Evolutionary conservation across 108 stramenopile genomes (phyloP).

Genomic region (Cyclotella cryptica): DNA sequence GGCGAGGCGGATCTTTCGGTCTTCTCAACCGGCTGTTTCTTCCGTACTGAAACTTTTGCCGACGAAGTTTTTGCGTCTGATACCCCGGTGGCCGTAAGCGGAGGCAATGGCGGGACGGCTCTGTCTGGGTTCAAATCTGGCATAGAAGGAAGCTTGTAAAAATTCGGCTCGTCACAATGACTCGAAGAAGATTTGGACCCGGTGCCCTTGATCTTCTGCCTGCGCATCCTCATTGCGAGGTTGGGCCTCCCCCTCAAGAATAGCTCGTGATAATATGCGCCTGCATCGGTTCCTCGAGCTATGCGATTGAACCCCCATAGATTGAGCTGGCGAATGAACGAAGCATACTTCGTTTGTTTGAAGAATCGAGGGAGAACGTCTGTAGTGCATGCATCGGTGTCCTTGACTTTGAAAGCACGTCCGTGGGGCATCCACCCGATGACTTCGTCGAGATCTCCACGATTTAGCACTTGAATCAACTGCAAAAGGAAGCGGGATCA

Average conservation of each 20-base stretch:
- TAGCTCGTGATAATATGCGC: slow-evolving; percentile 64
- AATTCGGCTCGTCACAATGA: slow-evolving; percentile 53
- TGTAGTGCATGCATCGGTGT: slow-evolving; percentile 61
- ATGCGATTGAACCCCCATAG: slow-evolving; percentile 77
- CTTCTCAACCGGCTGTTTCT: no score
- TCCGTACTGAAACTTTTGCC: no score
- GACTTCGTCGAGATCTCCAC: slow-evolving; percentile 30
- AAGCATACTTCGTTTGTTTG: slow-evolving; percentile 71
- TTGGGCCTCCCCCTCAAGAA: slow-evolving; percentile 59
- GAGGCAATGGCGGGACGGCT: no score
- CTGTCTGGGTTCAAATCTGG: no score
- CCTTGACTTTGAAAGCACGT: slow-evolving; percentile 59
- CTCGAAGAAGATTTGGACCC: slow-evolving; percentile 63
- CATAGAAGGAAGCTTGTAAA: slow-evolving; percentile 14
- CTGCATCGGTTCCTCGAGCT: slow-evolving; percentile 54
- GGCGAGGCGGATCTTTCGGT: no score
- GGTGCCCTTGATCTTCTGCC: slow-evolving; percentile 61
- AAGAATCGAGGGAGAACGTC: slow-evolving; percentile 67
- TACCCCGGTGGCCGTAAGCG: no score
- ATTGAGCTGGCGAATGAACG: slow-evolving; percentile 78
- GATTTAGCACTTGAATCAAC: slow-evolving; percentile 40
- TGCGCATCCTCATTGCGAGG: slow-evolving; percentile 48
- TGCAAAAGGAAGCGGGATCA: no score
- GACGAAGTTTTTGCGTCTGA: no score
- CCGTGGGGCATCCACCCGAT: slow-evolving; percentile 70